phyloP scores from a whole-genome alignment of 345 rosid genomes.

The Hevea brasiliensis region DNA sequence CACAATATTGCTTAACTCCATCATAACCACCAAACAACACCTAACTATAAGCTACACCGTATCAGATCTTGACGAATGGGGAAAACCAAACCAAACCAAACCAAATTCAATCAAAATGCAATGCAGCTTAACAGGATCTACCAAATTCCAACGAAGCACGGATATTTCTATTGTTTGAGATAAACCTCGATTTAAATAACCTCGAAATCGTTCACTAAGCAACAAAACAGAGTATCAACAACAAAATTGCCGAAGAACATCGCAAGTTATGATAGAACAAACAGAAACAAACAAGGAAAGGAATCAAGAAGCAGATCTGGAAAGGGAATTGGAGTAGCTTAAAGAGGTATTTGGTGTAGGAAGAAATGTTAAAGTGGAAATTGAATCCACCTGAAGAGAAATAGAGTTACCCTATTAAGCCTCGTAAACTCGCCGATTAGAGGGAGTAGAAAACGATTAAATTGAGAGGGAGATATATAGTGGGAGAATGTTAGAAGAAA shows the following conservation, averaged over 20 bases:
- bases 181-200: neutral
- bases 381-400: slow-evolving; percentile 8
- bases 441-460: neutral
- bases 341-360: neutral
- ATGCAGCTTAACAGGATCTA: neutral
- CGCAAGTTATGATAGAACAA: neutral
- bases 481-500: neutral
- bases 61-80: slow-evolving; percentile 1
- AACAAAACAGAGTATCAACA: slow-evolving; percentile 3
- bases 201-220: neutral
- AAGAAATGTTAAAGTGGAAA: neutral
- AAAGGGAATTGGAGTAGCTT: neutral
- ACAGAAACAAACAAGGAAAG: neutral
- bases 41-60: slow-evolving; percentile 4
- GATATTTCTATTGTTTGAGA: neutral
- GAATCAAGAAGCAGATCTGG: slow-evolving; percentile 14
- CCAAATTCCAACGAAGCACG: neutral
- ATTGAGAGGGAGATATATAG: slow-evolving; percentile 3
- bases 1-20: neutral
- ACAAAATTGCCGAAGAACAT: neutral
- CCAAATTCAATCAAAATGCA: neutral
- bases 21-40: slow-evolving; percentile 13
- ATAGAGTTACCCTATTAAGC: neutral
- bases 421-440: slow-evolving; percentile 5
- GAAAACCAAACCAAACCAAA: neutral